Evolutionary conservation across 148 eudicot species (phyloP).

Genomic region (Cornus suecica): DNA sequence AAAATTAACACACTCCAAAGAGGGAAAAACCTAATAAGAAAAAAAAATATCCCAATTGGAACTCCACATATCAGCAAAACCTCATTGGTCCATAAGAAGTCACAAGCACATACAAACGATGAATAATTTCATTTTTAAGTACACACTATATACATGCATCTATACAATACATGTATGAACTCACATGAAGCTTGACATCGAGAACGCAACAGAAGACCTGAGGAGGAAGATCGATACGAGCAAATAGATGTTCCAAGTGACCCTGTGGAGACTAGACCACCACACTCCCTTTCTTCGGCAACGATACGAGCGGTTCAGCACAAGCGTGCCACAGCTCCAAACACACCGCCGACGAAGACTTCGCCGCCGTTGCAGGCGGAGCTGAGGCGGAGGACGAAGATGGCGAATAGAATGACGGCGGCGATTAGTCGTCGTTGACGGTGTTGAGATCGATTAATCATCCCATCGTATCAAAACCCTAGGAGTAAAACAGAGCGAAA

Average conservation of each 20-base stretch:
- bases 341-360: conserved; percentile 48
- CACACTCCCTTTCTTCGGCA: conserved; percentile 76
- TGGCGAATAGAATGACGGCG: conserved; percentile 27
- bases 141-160: background rate
- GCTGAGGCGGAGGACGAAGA: conserved; percentile 28
- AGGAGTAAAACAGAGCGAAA: background rate
- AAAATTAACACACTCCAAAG: background rate
- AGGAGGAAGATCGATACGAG: conserved; percentile 54
- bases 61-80: background rate
- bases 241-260: conserved; percentile 58
- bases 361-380: conserved; percentile 11
- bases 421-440: conserved; percentile 53
- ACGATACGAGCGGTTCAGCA: conserved; percentile 75
- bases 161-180: conserved; percentile 1
- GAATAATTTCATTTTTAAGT: background rate
- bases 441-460: conserved; percentile 84
- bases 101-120: background rate
- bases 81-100: background rate
- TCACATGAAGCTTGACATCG: conserved; percentile 94
- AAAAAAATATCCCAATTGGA: conserved; percentile 5
- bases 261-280: conserved; percentile 95
- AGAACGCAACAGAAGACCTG: conserved; percentile 94
- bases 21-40: background rate
- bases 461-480: conserved; percentile 44
- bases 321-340: conserved; percentile 99